Evolutionary conservation across 306 rosid genomes (phyloP), one percentile per base, ranked within the genome.

Genomic region (Malus domestica): DNA sequence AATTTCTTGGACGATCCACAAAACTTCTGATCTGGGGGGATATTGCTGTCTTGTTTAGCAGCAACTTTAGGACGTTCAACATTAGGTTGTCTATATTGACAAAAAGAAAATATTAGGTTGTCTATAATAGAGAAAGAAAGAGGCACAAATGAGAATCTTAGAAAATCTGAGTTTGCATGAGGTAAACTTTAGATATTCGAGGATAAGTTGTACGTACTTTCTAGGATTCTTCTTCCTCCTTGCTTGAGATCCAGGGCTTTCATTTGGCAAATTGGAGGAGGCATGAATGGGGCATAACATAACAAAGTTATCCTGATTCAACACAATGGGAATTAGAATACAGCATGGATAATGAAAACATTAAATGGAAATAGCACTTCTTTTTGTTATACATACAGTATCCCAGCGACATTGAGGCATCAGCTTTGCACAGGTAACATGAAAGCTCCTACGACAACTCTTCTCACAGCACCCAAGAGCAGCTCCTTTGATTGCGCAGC

Each of bases 371-470:
- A 64, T 45, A 45, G 63, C 14, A 44, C 58, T 78, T 63, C 27
- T 78, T 66, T 72, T 4, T 23, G 60, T 72, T 23, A 77, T 70
- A 80, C 81, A 27, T 85, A 95, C 98, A 77, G 69, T 80, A 82
- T 95, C 97, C 98, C 98, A 95, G 79, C 95, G 97, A 81, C 96
- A 95, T 70, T 81, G 84, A 18, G 93, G 89, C 77, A 89, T 92
- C 87, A 79, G 83, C 83, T 80, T 92, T 75, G 98, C 96, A 76
- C 98, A 95, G 64, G 92, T 77, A 65, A 95, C 88, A 68, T 95
- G 98, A 76, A 95, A 95, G 85, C 98, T 95, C 85, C 79, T 88
- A 52, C 97, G 97, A 83, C 98, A 95, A 82, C 84, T 84, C 85
- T 87, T 88, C 79, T 90, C 90, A 71, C 75, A 90, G 80, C 98